Base-by-base conservation (phyloP, 495 filamentous ascomycete genomes). In the Immersiella caudata region DNA sequence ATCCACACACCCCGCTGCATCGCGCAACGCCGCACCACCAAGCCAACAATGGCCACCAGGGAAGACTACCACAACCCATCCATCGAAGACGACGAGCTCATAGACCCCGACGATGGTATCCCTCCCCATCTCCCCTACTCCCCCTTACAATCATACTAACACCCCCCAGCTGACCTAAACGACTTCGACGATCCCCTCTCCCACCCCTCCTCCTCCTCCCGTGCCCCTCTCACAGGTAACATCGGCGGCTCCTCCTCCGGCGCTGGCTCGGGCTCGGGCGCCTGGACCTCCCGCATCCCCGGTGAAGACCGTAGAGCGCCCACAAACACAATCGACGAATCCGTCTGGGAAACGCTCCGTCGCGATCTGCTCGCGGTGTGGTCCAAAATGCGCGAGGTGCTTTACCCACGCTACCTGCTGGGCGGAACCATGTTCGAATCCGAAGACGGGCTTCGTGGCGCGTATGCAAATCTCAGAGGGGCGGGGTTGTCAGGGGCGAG, bases 331-430 rank as follows among this genome's bases (percentile, higher is more conserved):
- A 96, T 99, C 78, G 96, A 98, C 79, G 95, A 99, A 79, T 91
- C 85, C 9, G 95, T 98, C 57, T 98, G 94, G 95, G 90, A 93
- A 29, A 99, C 95, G 14, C 81, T 99, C 65, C 90, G 90, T 51
- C 89, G 95, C 64, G 95, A 99, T 77, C 81, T 98, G 73, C 77
- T 93, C 20, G 95, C 93, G 50, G 92, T 98, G 26, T 98, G 95
- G 93, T 89, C 91, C 79, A 97, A 97, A 84, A 93, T 98, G 92
- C 88, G 90, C 78, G 94, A 96, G 80, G 95, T 99, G n/a, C 87
- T 99, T 58, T 99, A 92, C 79, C 95, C 95, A 3, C 94, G 95
- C 74, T 97, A 97, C 81, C 83, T 97, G 57, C 89, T 98, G 67
- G 92, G 91, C 29, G 89, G 90, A 59, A 89, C 88, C 36, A 90